Evolutionary conservation across 768 basidiomycete species (phyloP).

Genomic region (Xerocomellus dryophilus): DNA sequence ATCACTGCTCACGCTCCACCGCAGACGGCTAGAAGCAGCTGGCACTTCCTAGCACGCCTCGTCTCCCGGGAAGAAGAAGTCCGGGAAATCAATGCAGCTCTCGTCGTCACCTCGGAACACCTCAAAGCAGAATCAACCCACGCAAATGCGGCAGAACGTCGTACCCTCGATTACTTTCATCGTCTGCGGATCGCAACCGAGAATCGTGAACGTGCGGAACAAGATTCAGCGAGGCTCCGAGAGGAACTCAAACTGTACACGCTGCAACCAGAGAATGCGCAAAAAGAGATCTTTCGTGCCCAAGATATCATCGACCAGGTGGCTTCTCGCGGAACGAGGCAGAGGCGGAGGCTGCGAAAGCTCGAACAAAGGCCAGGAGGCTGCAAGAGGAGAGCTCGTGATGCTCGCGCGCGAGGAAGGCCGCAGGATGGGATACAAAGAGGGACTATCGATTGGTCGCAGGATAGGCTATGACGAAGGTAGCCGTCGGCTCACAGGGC

Average conservation of each 20-base stretch:
- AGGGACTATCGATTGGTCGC: conserved; percentile 38
- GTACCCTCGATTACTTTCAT: conserved; percentile 45
- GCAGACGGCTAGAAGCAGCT: conserved; percentile 29
- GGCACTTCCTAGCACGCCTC: conserved; percentile 30
- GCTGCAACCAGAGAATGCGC: conserved; percentile 44
- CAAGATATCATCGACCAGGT: conserved; percentile 43
- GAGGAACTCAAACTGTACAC: conserved; percentile 48
- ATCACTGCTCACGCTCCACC: conserved; percentile 26
- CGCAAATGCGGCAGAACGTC: conserved; percentile 43
- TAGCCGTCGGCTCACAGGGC: conserved; percentile 14
- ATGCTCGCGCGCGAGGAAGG: conserved; percentile 45
- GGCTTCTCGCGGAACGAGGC: conserved; percentile 41
- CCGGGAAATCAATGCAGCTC: conserved; percentile 29
- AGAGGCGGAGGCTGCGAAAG: conserved; percentile 44
- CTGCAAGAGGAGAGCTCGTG: conserved; percentile 41
- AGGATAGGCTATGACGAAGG: conserved; percentile 31
- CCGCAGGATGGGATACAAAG: conserved; percentile 37
- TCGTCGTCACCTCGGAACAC: conserved; percentile 28
- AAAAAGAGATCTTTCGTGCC: conserved; percentile 42
- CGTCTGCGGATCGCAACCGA: conserved; percentile 41
- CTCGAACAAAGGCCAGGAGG: conserved; percentile 43
- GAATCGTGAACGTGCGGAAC: conserved; percentile 37
- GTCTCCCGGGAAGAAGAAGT: conserved; percentile 32
- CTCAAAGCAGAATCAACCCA: conserved; percentile 42
- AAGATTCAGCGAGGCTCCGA: conserved; percentile 34